These are phyloP conservation scores for Suhomyces faveliae DNA, from an alignment of 805 yeast species.

Conservation along the genomic window DNA sequence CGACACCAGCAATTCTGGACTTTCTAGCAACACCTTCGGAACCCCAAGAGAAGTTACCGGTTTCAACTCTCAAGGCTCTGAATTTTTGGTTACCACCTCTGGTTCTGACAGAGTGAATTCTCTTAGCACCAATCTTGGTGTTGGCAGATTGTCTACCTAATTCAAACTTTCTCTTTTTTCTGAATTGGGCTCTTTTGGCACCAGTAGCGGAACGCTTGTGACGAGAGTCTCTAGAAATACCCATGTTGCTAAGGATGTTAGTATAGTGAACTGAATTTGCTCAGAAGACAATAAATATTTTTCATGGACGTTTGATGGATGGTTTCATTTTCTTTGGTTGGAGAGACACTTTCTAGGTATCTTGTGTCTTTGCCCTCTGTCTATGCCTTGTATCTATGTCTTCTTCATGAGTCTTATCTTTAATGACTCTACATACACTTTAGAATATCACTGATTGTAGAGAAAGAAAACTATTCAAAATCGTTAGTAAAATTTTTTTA, in stretches of 20 bases:
- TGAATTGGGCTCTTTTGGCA: slow-evolving; percentile 99
- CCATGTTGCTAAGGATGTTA: slow-evolving; percentile 62
- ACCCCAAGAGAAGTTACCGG: slow-evolving; percentile 99
- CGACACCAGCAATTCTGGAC: slow-evolving; percentile 98
- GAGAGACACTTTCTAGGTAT: too few relatives aligned
- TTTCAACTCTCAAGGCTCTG: slow-evolving; percentile 99
- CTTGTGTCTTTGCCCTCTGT: too few relatives aligned
- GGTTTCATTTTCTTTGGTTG: too few relatives aligned
- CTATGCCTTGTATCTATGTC: background rate
- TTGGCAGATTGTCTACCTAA: slow-evolving; percentile 99
- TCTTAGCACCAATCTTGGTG: slow-evolving; percentile 98
- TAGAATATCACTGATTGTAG: slow-evolving; percentile 16
- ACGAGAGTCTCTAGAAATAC: slow-evolving; percentile 99
- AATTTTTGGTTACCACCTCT: slow-evolving; percentile 99
- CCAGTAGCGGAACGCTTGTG: slow-evolving; percentile 99
- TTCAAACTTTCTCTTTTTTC: slow-evolving; percentile 99
- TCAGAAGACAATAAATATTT: background rate
- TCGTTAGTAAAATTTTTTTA: slow-evolving; percentile 11
- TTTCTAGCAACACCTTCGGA: slow-evolving; percentile 98
- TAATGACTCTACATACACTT: slow-evolving; percentile 12
- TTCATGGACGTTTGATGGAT: too few relatives aligned
- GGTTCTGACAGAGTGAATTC: slow-evolving; percentile 98
- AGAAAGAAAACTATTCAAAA: slow-evolving; percentile 10
- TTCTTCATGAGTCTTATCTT: slow-evolving; percentile 1
- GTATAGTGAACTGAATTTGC: slow-evolving; percentile 9